Evolutionary conservation across 352 stramenopile species (phyloP), one percentile per base, ranked within the genome.

Genomic region (Globisporangium emineosum): DNA sequence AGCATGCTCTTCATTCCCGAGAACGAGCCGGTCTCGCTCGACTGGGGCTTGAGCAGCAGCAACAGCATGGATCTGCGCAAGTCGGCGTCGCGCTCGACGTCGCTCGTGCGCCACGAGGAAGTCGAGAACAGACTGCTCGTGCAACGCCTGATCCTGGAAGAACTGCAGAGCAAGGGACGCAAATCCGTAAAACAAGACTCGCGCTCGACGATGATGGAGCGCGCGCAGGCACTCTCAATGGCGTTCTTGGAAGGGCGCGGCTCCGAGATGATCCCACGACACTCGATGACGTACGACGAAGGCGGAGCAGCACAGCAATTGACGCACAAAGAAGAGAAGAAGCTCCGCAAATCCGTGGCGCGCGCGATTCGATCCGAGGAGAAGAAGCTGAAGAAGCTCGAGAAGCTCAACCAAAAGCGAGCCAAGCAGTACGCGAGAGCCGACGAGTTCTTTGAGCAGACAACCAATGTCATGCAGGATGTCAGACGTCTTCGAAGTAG

Each of bases 371-470:
- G 67, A 15, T 57, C 66, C 33, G 75, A 83, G 54, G 64, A 67
- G 33, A 83, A 77, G 51, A 58, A 80, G 62, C 62, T 67, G 27
- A 67, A 67, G 19, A 76, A 76, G 52, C 65, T 74, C 43, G 42
- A 70, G 55, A 79, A 77, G 60, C 60, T 69, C 7, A 45, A 57
- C 3, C 29, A 65, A 43, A 71, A 70, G 27, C 45, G 47, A 5
- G 47, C 57, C 1, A 69, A 68, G 37, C 58, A 64, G 37, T 30
- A 71, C 30, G 57, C 27, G 35, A 57, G 57, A 49, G 43, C 63
- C 27, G 40, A 73, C 17, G 43, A 65, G 62, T 68, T 68, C 35
- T 68, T 68, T 23, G 55, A 63, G 50, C 60, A 65, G 32, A 50
- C 52, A 6, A 29, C 37, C 32, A 68, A 53, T 8, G 10, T 47